A percentile compares a stretch with the other conserved stretches of the same genome.
phyloP scores from a whole-genome alignment of 2,329 filamentous ascomycete species.

The Penicillium decumbens region DNA sequence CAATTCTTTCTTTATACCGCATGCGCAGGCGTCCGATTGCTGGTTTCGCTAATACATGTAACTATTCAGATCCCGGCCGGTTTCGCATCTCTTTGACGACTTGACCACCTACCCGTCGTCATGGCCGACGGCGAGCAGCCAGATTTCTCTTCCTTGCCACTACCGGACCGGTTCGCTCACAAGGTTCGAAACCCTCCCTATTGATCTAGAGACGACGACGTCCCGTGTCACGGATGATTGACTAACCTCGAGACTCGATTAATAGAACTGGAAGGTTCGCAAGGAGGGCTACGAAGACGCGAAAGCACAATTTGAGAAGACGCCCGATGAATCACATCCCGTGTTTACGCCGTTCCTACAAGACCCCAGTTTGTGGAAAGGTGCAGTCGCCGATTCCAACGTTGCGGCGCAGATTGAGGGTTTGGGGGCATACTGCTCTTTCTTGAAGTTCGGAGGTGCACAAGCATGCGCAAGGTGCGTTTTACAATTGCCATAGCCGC shows the following conservation, averaged over 20 bases:
- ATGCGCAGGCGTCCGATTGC: background rate
- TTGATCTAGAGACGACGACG: background rate
- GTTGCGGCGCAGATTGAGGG: constrained; percentile 95
- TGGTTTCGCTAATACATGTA: constrained; percentile 3
- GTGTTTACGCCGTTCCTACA: constrained; percentile 82
- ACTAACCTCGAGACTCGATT: constrained; percentile 20
- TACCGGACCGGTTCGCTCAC: constrained; percentile 42
- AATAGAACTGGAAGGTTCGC: constrained; percentile 87
- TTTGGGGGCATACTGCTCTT: constrained; percentile 79
- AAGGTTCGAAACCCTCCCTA: constrained; percentile 31
- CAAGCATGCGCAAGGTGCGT: constrained; percentile 67
- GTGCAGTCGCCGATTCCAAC: constrained; percentile 87
- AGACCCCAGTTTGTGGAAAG: constrained; percentile 85
- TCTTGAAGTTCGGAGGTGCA: constrained; percentile 82
- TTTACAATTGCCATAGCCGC: background rate
- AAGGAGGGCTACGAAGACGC: constrained; percentile 94
- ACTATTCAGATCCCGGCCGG: background rate
- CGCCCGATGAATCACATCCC: constrained; percentile 78
- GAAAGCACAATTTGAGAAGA: constrained; percentile 76
- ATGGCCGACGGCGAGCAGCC: constrained; percentile 44
- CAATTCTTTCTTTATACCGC: background rate
- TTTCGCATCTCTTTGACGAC: background rate
- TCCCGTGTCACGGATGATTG: background rate
- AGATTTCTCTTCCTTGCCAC: constrained; percentile 42
- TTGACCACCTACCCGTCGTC: constrained; percentile 15